Evolutionary conservation across 2,329 filamentous ascomycete genomes (phyloP), one percentile per base, ranked within the genome.

Genomic region (Aspergillus sp.): DNA sequence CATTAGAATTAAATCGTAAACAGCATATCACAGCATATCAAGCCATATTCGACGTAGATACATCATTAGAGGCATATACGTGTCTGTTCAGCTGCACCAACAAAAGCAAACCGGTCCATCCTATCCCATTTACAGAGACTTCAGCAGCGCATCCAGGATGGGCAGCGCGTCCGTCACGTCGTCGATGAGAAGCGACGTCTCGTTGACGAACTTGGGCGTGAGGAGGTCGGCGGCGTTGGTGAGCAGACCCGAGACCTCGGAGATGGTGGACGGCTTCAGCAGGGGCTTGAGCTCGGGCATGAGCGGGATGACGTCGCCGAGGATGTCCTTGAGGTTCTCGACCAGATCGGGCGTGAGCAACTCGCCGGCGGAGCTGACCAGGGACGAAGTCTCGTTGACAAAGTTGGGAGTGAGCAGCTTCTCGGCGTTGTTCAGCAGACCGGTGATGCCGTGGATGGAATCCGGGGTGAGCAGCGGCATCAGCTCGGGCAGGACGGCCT

Each of bases 161-260:
- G 44, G 44, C 16, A 46, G 31, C 6, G 44, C 44, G 17, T 17
- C 25, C n/a, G 44, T 46, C 9, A 46, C 44, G 19, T 46, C 44
- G 23, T 46, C 44, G 31, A 46, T 46, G 13, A 46, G 25, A 10
- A 46, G n/a, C 14, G 40, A 42, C 16, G 40, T 42, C 40, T 42
- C 40, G 34, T 38, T 38, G 34, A 38, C 34, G 44, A 61, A 61
- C 31, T 56, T 52, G 20, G 58, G 53, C 3, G 58, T 60, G 31
- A 64, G 48, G 3, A 64, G 55, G 17, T 56, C 55, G 49, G 56
- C 56, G 49, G 61, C 61, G 44, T 61, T 64, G 31, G 34, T 55
- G 41, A 64, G 17, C n/a, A 61, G 53, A 11, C n/a, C 32, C 19
- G 40, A 16, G 32, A 61, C 54, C 20, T 50, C 45, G n/a, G 29